phyloP scores from a whole-genome alignment of 208 protist genomes.

The Trypanosoma grayi region DNA sequence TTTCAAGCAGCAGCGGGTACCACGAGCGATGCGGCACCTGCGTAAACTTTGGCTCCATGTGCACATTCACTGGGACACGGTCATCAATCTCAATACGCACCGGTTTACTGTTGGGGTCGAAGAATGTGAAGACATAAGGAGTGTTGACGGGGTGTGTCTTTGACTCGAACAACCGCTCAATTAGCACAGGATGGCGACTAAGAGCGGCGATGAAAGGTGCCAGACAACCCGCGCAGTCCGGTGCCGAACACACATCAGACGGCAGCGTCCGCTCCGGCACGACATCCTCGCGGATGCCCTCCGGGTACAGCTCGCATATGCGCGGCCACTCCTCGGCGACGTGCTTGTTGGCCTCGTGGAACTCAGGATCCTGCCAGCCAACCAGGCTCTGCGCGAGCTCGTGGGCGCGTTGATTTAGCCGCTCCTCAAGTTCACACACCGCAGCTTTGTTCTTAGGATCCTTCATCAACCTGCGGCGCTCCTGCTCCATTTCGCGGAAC shows the following conservation, averaged over 20 bases:
- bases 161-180: conserved; percentile 66
- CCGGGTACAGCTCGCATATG: conserved; percentile 76
- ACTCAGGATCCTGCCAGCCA: conserved; percentile 82
- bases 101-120: conserved; percentile 78
- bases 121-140: conserved; percentile 84
- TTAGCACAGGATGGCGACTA: conserved; percentile 50
- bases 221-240: conserved; percentile 55
- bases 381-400: conserved; percentile 60
- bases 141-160: conserved; percentile 59
- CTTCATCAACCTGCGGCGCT: conserved; percentile 54
- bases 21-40: conserved; percentile 49
- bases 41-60: conserved; percentile 57
- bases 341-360: conserved; percentile 69
- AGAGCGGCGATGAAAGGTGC: conserved; percentile 79
- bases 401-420: conserved; percentile 53
- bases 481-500: conserved; percentile 73
- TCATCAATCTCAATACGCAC: conserved; percentile 84
- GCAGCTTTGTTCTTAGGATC: conserved; percentile 26
- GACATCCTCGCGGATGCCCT: conserved; percentile 39
- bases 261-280: conserved; percentile 25
- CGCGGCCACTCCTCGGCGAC: conserved; percentile 72
- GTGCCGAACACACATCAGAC: conserved; percentile 43
- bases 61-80: conserved; percentile 60
- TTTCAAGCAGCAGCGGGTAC: conserved; percentile 87
- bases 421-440: conserved; percentile 48